phyloP scores from a whole-genome alignment of 805 yeast genomes.

The Kazachstania bromeliacearum region DNA sequence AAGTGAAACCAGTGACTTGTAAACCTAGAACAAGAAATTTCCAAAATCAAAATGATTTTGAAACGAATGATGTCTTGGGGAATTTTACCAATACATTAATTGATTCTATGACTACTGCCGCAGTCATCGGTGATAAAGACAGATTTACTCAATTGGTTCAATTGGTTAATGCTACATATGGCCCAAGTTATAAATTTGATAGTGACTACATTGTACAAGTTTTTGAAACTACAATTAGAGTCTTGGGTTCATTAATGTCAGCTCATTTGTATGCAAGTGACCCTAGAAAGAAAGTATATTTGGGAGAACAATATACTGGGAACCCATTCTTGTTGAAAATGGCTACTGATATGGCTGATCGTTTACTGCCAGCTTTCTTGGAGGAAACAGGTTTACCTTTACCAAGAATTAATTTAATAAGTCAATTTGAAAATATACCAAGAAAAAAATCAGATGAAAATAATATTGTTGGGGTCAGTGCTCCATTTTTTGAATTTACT shows the following conservation, averaged over 20 bases:
- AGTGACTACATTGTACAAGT: conserved; percentile 72
- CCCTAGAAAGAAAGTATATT: conserved; percentile 32
- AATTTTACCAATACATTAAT: conserved; percentile 70
- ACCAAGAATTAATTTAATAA: conserved; percentile 64
- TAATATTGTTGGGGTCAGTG: conserved; percentile 81
- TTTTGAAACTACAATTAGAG: conserved; percentile 75
- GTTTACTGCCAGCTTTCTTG: conserved; percentile 61
- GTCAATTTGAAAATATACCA: conserved; percentile 34
- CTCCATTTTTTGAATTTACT: conserved; percentile 74
- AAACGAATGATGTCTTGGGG: conserved; percentile 76
- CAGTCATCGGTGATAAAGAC: conserved; percentile 56
- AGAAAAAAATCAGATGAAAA: conserved; percentile 46
- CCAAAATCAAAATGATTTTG: conserved; percentile 41
- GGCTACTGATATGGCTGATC: conserved; percentile 68
- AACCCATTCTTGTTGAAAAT: conserved; percentile 42
- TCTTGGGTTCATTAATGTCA: conserved; percentile 72
- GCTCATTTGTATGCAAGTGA: conserved; percentile 65
- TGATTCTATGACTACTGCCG: conserved; percentile 72
- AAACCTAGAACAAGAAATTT: conserved; percentile 56
- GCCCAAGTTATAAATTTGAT: conserved; percentile 34
- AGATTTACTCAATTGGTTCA: conserved; percentile 41
- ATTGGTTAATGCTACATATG: conserved; percentile 31
- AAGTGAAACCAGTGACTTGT: conserved; percentile 68
- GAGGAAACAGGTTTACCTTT: conserved; percentile 58
- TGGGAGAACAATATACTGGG: conserved; percentile 49